phyloP scores from a whole-genome alignment of 2,329 filamentous ascomycete species.

The Raffaelea albimanens region DNA sequence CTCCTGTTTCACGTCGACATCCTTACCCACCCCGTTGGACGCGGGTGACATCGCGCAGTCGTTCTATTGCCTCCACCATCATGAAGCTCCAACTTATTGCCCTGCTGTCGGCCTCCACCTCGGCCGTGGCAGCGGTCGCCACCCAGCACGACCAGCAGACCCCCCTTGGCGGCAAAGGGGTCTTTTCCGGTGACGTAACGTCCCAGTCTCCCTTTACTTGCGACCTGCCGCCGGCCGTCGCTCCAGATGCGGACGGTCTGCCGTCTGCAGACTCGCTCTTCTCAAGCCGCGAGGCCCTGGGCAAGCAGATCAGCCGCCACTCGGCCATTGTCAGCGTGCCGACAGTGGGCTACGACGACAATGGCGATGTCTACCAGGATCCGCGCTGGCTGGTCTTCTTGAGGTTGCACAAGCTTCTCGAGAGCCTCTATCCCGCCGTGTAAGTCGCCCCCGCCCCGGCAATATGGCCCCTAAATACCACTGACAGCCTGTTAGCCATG shows the following conservation, averaged over 20 bases:
- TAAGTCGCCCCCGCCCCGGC: constrained; percentile 23
- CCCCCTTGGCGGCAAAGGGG: neutral
- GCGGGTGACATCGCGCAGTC: neutral
- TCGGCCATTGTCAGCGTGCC: constrained; percentile 22
- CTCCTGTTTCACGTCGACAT: too few relatives aligned
- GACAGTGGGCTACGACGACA: constrained; percentile 26
- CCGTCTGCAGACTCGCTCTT: constrained; percentile 11
- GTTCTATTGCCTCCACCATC: neutral
- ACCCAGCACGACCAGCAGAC: neutral
- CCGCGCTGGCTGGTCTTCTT: constrained; percentile 49
- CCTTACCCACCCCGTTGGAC: neutral
- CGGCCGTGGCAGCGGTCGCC: neutral
- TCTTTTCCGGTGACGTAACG: neutral
- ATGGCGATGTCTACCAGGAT: constrained; percentile 44
- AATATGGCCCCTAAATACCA: neutral
- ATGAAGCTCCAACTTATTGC: neutral
- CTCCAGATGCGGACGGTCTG: constrained; percentile 10
- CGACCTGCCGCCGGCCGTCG: constrained; percentile 12
- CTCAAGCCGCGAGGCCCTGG: constrained; percentile 4
- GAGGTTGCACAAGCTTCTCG: constrained; percentile 39
- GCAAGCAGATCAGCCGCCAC: constrained; percentile 16
- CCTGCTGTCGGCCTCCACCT: neutral
- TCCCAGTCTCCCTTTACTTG: constrained; percentile 6
- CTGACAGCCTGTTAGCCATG: constrained; percentile 6
- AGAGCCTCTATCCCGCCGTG: constrained; percentile 40